Evolutionary conservation across 257 asterid species (phyloP), one percentile per base, ranked within the genome.

Genomic region (Fraxinus pennsylvanica): DNA sequence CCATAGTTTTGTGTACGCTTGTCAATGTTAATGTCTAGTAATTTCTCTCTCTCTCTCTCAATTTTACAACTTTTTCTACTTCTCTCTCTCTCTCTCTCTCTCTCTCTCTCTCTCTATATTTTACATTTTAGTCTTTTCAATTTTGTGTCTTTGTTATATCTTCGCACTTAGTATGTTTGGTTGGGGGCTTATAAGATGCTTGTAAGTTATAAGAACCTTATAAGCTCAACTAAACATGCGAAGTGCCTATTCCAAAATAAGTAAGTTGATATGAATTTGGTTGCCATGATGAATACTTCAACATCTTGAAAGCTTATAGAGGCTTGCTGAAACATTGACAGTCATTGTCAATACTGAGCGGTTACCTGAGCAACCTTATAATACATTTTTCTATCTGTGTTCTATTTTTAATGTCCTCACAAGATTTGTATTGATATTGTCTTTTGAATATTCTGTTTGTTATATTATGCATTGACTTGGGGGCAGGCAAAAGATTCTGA

Each of bases 201-300:
- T 52, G 6, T n/a, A 59, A 21, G 67, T 59, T 8, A 2, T 59
- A 19, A 54, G 9, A 7, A 19, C 67, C 14, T 7, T n/a, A 17
- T 5, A 54, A n/a, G 67, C 27, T 9, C 67, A 6, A 6, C 67
- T n/a, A 19, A n/a, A 8, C 29, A 21, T 59, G 27, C 13, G 9
- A 19, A 10, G 36, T 9, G 69, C 10, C 3, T 63, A 3, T 22
- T 25, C 7, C 0, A 35, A 22, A 61, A 25, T 63, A 63, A 63
- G 78, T 25, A 30, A 38, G 73, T 6, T 50, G 77, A 25, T 19
- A 59, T 59, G 32, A 66, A 36, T 69, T 81, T 36, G 82, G 88
- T 87, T 87, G 88, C 90, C 73, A 36, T 87, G 90, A 87, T 79
- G 90, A 82, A 71, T 80, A 75, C 69, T 17, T 82, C 85, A 80